Evolutionary conservation across 108 stramenopile genomes (phyloP).

Genomic region (Cyclostephanos invisitatus): DNA sequence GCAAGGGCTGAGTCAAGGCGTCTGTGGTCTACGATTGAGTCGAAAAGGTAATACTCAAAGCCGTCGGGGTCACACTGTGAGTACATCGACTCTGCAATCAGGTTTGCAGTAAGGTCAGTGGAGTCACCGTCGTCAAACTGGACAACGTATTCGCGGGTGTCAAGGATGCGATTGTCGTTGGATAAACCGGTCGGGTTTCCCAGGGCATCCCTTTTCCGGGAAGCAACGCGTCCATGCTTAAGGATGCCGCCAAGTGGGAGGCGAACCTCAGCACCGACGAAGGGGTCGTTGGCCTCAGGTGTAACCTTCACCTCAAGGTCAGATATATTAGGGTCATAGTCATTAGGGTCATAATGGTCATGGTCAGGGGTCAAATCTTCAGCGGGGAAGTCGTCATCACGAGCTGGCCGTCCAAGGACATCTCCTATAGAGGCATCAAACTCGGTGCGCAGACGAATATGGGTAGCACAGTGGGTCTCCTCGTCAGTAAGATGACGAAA

Average conservation of each 20-base stretch:
- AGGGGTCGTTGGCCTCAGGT: constrained; percentile 18
- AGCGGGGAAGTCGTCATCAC: neutral
- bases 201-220: constrained; percentile 33
- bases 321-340: neutral
- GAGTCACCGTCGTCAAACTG: constrained; percentile 28
- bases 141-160: constrained; percentile 26
- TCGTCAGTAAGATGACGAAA: neutral
- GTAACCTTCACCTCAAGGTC: neutral
- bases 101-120: constrained; percentile 23
- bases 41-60: too few relatives aligned
- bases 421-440: neutral
- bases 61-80: too few relatives aligned
- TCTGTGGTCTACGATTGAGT: neutral
- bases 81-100: constrained; percentile 1
- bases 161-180: constrained; percentile 11
- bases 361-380: neutral
- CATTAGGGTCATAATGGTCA: neutral
- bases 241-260: constrained; percentile 27
- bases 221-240: constrained; percentile 23
- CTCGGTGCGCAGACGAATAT: neutral
- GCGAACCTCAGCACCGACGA: constrained; percentile 28
- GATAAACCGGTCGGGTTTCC: constrained; percentile 34
- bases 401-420: neutral
- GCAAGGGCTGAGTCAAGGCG: neutral
- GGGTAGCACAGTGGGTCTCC: neutral